Conservation (phyloP, 2,329 filamentous ascomycete genomes). For the Saccharata proteae region DNA sequence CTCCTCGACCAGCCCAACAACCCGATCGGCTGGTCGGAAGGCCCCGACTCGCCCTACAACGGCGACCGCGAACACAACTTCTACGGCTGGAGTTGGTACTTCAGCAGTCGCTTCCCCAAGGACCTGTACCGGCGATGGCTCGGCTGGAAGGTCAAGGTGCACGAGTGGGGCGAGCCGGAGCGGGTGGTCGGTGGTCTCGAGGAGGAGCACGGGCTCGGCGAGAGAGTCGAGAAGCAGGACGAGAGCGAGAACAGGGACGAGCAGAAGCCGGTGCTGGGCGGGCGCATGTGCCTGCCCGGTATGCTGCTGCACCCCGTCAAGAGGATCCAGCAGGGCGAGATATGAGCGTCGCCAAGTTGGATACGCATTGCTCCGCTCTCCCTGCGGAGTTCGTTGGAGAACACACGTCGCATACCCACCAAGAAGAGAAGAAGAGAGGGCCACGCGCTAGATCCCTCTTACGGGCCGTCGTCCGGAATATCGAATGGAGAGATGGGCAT, state of each 20-base stretch:
- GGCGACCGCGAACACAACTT: slow-evolving; percentile 79
- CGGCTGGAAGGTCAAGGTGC: slow-evolving; percentile 66
- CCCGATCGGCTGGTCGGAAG: slow-evolving; percentile 35
- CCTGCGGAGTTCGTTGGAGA: too few relatives aligned
- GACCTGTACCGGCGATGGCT: slow-evolving; percentile 80
- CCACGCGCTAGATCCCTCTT: too few relatives aligned
- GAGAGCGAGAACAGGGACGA: slow-evolving; percentile 8
- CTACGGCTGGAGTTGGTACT: slow-evolving; percentile 80
- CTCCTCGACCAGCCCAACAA: slow-evolving; percentile 53
- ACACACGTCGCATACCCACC: too few relatives aligned
- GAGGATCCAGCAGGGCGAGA: slow-evolving; percentile 26
- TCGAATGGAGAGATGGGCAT: too few relatives aligned
- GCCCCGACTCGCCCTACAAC: slow-evolving; percentile 31
- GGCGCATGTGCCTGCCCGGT: slow-evolving; percentile 80
- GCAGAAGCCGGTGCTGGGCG: slow-evolving; percentile 21
- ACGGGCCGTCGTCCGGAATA: too few relatives aligned
- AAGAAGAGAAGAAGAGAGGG: too few relatives aligned
- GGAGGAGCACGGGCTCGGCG: slow-evolving; percentile 21
- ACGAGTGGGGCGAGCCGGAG: slow-evolving; percentile 68
- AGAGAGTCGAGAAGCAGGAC: slow-evolving; percentile 40
- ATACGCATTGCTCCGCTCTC: too few relatives aligned
- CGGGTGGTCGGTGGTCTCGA: slow-evolving; percentile 31
- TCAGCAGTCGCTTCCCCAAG: slow-evolving; percentile 69
- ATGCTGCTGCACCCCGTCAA: slow-evolving; percentile 89
- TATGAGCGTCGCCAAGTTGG: slow-evolving; percentile 5